A percentile compares a stretch with the other conserved stretches of the same genome.
Conservation (phyloP, 2,329 filamentous ascomycete genomes). For the Tolypocladium endophyticum region DNA sequence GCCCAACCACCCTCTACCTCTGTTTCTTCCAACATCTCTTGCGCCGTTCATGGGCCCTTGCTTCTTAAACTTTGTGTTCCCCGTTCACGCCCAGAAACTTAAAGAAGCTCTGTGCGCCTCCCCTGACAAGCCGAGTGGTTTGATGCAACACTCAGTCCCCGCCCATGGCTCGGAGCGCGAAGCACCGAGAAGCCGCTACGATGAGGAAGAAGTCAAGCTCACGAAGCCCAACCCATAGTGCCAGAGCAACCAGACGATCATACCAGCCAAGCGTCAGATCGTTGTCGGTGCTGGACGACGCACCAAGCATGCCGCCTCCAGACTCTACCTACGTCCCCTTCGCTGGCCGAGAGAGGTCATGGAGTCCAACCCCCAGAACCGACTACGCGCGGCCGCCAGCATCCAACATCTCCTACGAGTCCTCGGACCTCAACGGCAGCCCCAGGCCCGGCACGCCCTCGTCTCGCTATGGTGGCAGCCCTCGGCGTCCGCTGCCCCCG, state of each 20-base stretch:
- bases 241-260: conserved; percentile 26
- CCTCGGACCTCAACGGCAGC: conserved; percentile 77
- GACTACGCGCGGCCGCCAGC: conserved; percentile 66
- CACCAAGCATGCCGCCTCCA: conserved; percentile 49
- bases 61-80: not conserved
- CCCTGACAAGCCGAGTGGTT: conserved; percentile 35
- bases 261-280: conserved; percentile 45
- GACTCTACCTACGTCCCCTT: conserved; percentile 55
- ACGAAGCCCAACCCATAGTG: conserved; percentile 31
- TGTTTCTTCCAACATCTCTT: not conserved
- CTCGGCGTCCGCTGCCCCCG: conserved; percentile 75
- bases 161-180: not conserved
- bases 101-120: conserved; percentile 35
- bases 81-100: conserved; percentile 12
- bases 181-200: conserved; percentile 1
- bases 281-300: conserved; percentile 42
- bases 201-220: conserved; percentile 23
- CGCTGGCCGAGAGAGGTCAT: conserved; percentile 40
- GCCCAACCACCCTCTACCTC: not conserved
- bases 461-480: conserved; percentile 78
- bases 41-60: not conserved
- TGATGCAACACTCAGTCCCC: not conserved
- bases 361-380: conserved; percentile 41
- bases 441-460: conserved; percentile 86
- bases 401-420: conserved; percentile 67